Conservation (phyloP, 1,284 basidiomycete species). For the Puccinia triticina region DNA sequence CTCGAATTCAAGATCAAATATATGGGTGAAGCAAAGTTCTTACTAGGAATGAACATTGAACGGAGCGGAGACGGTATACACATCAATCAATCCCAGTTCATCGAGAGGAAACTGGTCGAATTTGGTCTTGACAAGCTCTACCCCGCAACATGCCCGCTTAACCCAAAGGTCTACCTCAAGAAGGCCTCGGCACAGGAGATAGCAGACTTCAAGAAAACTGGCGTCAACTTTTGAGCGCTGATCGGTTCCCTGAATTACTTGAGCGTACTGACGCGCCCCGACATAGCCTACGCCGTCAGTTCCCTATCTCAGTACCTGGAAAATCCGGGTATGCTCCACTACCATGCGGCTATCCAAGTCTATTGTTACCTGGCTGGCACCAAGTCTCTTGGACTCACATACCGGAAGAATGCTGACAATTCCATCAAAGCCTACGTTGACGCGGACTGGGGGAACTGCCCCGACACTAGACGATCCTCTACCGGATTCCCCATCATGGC, state of each 20-base stretch:
- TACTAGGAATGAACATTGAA: no score
- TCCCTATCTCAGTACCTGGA: no score
- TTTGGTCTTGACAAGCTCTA: background rate
- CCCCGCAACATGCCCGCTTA: background rate
- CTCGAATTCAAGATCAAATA: no score
- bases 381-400: background rate
- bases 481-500: no score
- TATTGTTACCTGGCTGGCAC: background rate
- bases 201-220: no score
- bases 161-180: background rate
- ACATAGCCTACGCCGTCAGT: no score
- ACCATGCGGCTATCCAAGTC: no score
- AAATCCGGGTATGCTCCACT: background rate
- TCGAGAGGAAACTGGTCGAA: background rate
- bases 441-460: no score
- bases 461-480: no score
- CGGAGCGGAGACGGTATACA: background rate
- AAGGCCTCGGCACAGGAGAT: background rate
- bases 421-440: background rate
- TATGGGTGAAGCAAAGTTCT: no score
- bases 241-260: conserved; percentile 15
- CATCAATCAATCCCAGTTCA: background rate
- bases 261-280: no score
- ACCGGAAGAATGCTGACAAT: background rate
- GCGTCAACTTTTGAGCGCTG: no score